A percentile compares a stretch with the other conserved stretches of the same genome.
These are phyloP conservation scores for Eimeria acervulina DNA, from an alignment of 169 alveolate species.

Conservation along the genomic window DNA sequence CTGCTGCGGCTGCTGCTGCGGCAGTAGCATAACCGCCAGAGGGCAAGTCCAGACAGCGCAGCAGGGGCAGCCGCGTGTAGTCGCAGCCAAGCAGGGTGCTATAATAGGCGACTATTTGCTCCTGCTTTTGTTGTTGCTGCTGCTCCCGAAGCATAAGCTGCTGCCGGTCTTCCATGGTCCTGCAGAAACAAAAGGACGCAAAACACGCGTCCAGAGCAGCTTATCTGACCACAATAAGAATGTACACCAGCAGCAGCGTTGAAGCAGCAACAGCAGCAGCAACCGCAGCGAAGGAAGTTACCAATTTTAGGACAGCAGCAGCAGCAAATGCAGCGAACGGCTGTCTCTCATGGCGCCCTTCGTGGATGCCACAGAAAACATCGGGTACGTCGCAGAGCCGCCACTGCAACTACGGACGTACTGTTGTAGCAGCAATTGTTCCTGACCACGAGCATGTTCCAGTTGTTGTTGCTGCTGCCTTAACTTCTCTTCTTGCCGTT, in stretches of 20 bases:
- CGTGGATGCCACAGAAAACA: neutral
- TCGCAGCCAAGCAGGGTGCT: constrained; percentile 66
- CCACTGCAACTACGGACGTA: neutral
- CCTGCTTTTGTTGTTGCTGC: constrained; percentile 18
- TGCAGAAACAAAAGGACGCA: neutral
- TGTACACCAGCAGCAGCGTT: neutral
- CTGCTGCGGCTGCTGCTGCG: constrained; percentile 62
- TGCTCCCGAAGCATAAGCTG: constrained; percentile 48
- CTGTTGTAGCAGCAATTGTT: constrained; percentile 35
- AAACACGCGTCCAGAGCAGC: neutral
- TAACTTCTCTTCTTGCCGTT: constrained; percentile 18
- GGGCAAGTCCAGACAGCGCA: constrained; percentile 61
- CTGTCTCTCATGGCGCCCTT: neutral
- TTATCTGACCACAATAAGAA: no score
- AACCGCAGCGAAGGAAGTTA: neutral
- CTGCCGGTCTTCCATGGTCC: constrained; percentile 43
- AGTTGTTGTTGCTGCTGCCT: constrained; percentile 46
- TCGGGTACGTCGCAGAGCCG: neutral
- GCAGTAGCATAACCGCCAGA: constrained; percentile 50
- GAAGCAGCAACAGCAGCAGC: neutral
- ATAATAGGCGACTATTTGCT: constrained; percentile 8
- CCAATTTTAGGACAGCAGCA: neutral
- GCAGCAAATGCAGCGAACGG: neutral
- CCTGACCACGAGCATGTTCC: constrained; percentile 5
- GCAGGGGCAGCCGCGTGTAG: constrained; percentile 46